Conservation (phyloP, 129 eudicot genomes). For the sunflower (Helianthus annuus) region DNA sequence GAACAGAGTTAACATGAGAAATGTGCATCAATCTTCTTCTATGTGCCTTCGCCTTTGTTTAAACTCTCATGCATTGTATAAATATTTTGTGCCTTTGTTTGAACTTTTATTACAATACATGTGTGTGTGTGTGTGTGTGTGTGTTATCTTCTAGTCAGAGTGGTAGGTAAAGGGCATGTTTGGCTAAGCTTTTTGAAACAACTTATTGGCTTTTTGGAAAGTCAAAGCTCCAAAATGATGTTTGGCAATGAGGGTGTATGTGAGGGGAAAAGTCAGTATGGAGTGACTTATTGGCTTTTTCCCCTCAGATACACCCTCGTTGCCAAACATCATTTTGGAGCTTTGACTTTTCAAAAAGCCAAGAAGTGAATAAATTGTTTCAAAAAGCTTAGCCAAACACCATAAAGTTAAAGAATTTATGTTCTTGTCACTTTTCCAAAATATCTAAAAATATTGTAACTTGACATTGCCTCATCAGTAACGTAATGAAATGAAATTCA, state of each 20-base stretch:
- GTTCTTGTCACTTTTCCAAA: conserved; percentile 30
- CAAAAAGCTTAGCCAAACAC: conserved; percentile 9
- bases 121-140: background rate
- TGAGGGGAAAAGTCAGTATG: no score
- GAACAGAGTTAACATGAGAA: conserved; percentile 19
- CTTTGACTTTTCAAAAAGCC: no score
- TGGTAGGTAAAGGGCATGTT: no score
- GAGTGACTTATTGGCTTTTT: no score
- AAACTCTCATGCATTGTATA: conserved; percentile 5
- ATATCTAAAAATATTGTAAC: conserved; percentile 11
- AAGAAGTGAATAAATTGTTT: no score
- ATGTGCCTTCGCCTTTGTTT: conserved; percentile 1
- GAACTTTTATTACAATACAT: background rate
- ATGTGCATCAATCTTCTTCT: background rate
- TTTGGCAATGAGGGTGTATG: no score
- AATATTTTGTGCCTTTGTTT: conserved; percentile 18
- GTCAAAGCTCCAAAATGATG: no score
- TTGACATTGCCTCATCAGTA: conserved; percentile 23
- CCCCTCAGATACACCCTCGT: no score
- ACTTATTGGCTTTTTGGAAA: no score
- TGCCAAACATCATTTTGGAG: no score
- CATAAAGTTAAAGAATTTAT: conserved; percentile 4
- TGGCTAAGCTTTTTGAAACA: no score
- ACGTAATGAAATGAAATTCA: conserved; percentile 27
- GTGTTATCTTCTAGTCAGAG: conserved; percentile 18